Conservation (phyloP, 2,329 filamentous ascomycete species). For the Ceratocystiopsis minuta region DNA sequence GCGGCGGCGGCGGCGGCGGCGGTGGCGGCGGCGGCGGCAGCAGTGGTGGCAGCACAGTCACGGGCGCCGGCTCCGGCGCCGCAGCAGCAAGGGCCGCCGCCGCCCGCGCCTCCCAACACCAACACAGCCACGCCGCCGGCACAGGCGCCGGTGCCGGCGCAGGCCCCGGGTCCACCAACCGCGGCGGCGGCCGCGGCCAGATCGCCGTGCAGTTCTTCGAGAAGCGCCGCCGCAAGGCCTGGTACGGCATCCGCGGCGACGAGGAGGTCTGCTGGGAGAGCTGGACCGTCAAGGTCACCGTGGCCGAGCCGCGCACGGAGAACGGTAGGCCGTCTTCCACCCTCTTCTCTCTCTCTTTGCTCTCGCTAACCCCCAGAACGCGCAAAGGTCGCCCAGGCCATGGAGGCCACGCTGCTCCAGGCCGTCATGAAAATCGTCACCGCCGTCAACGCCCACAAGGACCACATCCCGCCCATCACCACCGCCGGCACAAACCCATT, state of each 20-base stretch:
- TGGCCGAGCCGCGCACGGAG: conserved; percentile 76
- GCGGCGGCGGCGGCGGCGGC: conserved; percentile 9
- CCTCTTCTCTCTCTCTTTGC: conserved; percentile 1
- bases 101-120: not conserved
- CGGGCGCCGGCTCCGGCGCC: too few species aligned
- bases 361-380: conserved; percentile 38
- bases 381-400: conserved; percentile 72
- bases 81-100: too few species aligned
- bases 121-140: not conserved
- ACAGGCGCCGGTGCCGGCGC: conserved; percentile 44
- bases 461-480: conserved; percentile 93
- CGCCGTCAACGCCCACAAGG: conserved; percentile 74
- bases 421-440: conserved; percentile 80
- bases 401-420: conserved; percentile 76
- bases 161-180: conserved; percentile 30
- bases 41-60: conserved; percentile 4
- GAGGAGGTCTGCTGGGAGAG: conserved; percentile 95
- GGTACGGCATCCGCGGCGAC: conserved; percentile 52
- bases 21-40: conserved; percentile 41
- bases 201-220: conserved; percentile 89
- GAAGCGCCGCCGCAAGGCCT: conserved; percentile 67
- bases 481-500: conserved; percentile 86
- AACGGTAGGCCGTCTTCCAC: conserved; percentile 40
- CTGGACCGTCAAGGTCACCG: conserved; percentile 88
- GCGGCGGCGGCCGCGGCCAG: conserved; percentile 50